Evolutionary conservation across 768 basidiomycete species (phyloP), one percentile per base, ranked within the genome.

Genomic region (Amanita rimosa): DNA sequence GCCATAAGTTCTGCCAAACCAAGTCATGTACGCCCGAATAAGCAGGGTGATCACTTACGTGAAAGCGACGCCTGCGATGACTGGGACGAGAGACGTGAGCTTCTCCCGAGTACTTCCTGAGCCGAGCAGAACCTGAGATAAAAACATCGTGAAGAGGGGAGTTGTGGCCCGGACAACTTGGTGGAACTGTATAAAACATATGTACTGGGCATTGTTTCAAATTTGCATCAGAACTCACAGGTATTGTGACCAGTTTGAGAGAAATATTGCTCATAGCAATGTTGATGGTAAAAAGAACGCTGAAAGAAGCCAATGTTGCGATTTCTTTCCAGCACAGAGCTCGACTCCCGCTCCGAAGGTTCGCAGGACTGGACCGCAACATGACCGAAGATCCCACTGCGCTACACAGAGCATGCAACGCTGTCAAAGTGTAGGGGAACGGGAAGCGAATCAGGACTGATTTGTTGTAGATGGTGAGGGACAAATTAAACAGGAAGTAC

Each of bases 381-480:
- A 90, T 72, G 19, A 82, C 49, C 51, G 74, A 74, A n/a, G 86
- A 86, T 10, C 96, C 96, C 14, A 88, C 64, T 21, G 83, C 76
- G 0, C 93, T 91, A 53, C 83, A 88, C 10, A 97, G 70, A 3
- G 95, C 85, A 60, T 98, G 95, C 4, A 96, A 56, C 4, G 92
- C 93, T 1, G 95, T 97, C 19, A 99, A 75, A 2, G 91, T 87
- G 71, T 97, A 98, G 2, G 95, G 94, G 58, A 90, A 98, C 0
- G 96, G 96, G 60, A 98, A 98, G 49, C 76, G 79, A 46, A 88
- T 82, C 53, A 99, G 80, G 14, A 98, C 82, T 33, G 79, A 74
- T 66, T 99, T 99, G 76, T 99, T 99, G 67, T 90, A 96, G 38
- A 99, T 69, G 6, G 95, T 98, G 54, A 99, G 77, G 9, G 79